Evolutionary conservation across 2,329 filamentous ascomycete species (phyloP).

Genomic region (Talaromyces sp.): DNA sequence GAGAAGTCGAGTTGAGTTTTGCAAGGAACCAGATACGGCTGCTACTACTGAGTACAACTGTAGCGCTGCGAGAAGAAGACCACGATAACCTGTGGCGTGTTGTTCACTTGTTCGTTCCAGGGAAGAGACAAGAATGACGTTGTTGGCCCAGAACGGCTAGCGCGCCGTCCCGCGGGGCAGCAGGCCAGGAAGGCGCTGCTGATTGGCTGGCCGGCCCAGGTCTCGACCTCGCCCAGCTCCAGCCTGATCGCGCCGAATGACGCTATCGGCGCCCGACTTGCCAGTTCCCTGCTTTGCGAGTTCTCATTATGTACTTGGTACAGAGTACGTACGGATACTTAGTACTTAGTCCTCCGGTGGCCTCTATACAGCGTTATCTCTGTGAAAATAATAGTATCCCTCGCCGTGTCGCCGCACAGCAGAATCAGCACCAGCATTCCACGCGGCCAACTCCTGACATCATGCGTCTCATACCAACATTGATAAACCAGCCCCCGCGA

Average conservation of each 20-base stretch:
- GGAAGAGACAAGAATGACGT: conserved; percentile 13
- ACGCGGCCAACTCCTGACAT: background rate
- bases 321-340: too few relatives aligned
- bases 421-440: too few relatives aligned
- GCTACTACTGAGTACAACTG: too few relatives aligned
- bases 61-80: too few relatives aligned
- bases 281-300: background rate
- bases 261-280: background rate
- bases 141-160: conserved; percentile 8
- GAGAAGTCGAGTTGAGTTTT: too few relatives aligned
- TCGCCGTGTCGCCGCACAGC: too few relatives aligned
- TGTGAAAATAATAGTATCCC: too few relatives aligned
- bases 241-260: background rate
- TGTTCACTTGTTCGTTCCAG: background rate
- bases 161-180: background rate
- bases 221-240: background rate
- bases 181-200: background rate
- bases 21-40: too few relatives aligned
- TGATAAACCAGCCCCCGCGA: background rate
- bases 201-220: background rate
- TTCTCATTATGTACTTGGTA: too few relatives aligned
- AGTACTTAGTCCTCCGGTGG: too few relatives aligned
- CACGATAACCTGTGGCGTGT: too few relatives aligned
- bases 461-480: background rate
- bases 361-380: too few relatives aligned